Evolutionary conservation across 495 filamentous ascomycete genomes (phyloP).

Genomic region (Talaromyces ruber): DNA sequence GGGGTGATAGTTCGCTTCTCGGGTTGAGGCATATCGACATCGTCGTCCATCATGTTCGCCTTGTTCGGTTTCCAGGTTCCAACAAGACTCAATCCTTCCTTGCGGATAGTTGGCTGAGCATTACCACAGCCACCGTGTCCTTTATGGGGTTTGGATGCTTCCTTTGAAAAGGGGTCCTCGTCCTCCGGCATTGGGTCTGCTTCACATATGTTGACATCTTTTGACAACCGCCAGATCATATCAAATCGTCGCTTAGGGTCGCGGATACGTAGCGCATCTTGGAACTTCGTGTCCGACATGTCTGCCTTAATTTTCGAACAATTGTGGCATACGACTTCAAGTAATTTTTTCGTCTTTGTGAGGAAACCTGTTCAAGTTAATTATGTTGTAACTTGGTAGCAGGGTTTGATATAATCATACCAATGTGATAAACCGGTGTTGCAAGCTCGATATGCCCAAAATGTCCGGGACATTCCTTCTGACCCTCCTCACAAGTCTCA

Average conservation of each 20-base stretch:
- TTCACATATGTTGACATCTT: slow-evolving; percentile 75
- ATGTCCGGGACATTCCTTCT: slow-evolving; percentile 92
- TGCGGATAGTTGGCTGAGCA: slow-evolving; percentile 74
- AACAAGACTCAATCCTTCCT: slow-evolving; percentile 72
- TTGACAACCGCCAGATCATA: slow-evolving; percentile 78
- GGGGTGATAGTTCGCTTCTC: slow-evolving; percentile 86
- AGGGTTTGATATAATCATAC: slow-evolving; percentile 44
- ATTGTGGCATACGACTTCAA: slow-evolving; percentile 97
- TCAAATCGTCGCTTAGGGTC: slow-evolving; percentile 93
- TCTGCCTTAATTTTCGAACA: slow-evolving; percentile 93
- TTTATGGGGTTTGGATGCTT: slow-evolving; percentile 33
- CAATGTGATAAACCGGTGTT: slow-evolving; percentile 79
- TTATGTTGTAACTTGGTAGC: slow-evolving; percentile 5
- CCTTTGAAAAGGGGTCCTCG: slow-evolving; percentile 49
- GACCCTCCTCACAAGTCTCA: slow-evolving; percentile 87
- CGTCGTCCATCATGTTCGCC: slow-evolving; percentile 50
- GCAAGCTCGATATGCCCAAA: slow-evolving; percentile 98
- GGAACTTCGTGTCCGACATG: slow-evolving; percentile 77
- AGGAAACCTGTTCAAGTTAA: slow-evolving; percentile 64
- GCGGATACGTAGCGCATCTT: slow-evolving; percentile 68
- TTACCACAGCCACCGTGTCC: slow-evolving; percentile 92
- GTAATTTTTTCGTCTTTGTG: slow-evolving; percentile 93
- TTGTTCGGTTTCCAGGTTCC: slow-evolving; percentile 75
- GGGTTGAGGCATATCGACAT: slow-evolving; percentile 53
- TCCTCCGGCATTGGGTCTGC: slow-evolving; percentile 56